Evolutionary conservation across 768 basidiomycete species (phyloP).

Genomic region (Lactarius tabidus): DNA sequence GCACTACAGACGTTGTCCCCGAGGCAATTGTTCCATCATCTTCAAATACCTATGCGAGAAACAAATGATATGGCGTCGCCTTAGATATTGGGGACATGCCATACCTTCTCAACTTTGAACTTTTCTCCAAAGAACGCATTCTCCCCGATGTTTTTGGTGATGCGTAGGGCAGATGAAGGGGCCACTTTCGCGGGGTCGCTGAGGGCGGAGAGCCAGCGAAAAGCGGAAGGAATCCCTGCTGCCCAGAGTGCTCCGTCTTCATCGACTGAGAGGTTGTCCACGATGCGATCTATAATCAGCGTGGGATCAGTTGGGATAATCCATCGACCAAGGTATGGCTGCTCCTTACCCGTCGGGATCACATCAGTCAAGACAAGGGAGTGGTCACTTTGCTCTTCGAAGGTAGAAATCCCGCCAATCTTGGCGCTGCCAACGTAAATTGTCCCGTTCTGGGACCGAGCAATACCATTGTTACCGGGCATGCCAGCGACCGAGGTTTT

Average conservation of each 20-base stretch:
- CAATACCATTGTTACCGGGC: constrained; percentile 59
- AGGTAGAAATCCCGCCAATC: constrained; percentile 45
- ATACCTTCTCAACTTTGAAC: constrained; percentile 54
- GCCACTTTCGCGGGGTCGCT: constrained; percentile 39
- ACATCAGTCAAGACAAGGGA: constrained; percentile 50
- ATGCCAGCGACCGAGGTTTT: constrained; percentile 52
- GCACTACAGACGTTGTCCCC: constrained; percentile 52
- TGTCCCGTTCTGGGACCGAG: constrained; percentile 47
- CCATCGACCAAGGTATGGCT: background rate
- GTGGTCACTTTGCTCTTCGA: constrained; percentile 58
- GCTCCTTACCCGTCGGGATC: constrained; percentile 47
- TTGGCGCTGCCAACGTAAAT: constrained; percentile 53
- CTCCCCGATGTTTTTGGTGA: constrained; percentile 50
- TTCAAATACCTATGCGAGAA: constrained; percentile 51
- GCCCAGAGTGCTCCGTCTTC: constrained; percentile 57
- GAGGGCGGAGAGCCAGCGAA: constrained; percentile 40
- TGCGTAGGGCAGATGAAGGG: constrained; percentile 48
- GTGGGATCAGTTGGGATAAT: background rate
- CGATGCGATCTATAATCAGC: constrained; percentile 38
- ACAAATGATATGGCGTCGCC: constrained; percentile 14
- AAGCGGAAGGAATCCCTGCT: constrained; percentile 47
- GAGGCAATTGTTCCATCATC: constrained; percentile 58
- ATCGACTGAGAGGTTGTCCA: constrained; percentile 65
- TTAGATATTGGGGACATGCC: background rate
- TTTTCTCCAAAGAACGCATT: constrained; percentile 57